Percentiles rank a stretch among this genome's conserved stretches.
These are phyloP conservation scores for Neonectria punicea DNA, from an alignment of 2,329 filamentous ascomycete genomes.

Conservation along the genomic window DNA sequence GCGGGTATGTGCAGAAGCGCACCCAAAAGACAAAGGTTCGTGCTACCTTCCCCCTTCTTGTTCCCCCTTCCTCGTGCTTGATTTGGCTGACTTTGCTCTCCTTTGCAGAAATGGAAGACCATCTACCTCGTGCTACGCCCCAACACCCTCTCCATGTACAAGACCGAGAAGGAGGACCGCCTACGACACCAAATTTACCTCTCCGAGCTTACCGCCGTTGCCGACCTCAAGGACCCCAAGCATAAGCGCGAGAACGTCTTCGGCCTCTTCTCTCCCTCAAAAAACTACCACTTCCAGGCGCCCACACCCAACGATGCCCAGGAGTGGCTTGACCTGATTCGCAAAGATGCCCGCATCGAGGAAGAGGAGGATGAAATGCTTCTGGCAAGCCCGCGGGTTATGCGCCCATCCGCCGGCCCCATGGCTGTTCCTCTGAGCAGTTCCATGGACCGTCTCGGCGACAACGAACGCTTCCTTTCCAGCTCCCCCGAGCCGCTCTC, in stretches of 20 bases:
- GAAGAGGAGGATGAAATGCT: slow-evolving; percentile 89
- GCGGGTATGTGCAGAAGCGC: slow-evolving; percentile 85
- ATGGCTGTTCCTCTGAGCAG: slow-evolving; percentile 32
- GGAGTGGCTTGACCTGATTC: slow-evolving; percentile 87
- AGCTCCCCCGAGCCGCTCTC: slow-evolving; percentile 70
- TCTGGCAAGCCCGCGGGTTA: slow-evolving; percentile 71
- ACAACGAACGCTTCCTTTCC: slow-evolving; percentile 58
- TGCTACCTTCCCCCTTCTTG: not conserved
- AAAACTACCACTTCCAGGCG: slow-evolving; percentile 92
- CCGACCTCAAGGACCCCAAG: slow-evolving; percentile 88
- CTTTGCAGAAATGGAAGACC: slow-evolving; percentile 83
- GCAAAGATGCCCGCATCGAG: slow-evolving; percentile 82
- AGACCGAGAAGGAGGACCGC: slow-evolving; percentile 88
- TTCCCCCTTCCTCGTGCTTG: not conserved
- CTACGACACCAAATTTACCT: slow-evolving; percentile 89
- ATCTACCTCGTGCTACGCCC: slow-evolving; percentile 91
- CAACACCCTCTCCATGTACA: slow-evolving; percentile 92
- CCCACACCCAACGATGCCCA: slow-evolving; percentile 77
- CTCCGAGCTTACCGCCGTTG: slow-evolving; percentile 90
- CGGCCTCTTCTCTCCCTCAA: slow-evolving; percentile 88
- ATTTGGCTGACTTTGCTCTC: slow-evolving; percentile 32
- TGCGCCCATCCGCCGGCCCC: slow-evolving; percentile 54
- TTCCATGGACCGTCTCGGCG: slow-evolving; percentile 38
- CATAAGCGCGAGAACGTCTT: slow-evolving; percentile 89
- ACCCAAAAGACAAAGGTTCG: slow-evolving; percentile 92